These are phyloP conservation scores for Fusarium denticulatum DNA, from an alignment of 2,329 filamentous ascomycete genomes.

Conservation along the genomic window DNA sequence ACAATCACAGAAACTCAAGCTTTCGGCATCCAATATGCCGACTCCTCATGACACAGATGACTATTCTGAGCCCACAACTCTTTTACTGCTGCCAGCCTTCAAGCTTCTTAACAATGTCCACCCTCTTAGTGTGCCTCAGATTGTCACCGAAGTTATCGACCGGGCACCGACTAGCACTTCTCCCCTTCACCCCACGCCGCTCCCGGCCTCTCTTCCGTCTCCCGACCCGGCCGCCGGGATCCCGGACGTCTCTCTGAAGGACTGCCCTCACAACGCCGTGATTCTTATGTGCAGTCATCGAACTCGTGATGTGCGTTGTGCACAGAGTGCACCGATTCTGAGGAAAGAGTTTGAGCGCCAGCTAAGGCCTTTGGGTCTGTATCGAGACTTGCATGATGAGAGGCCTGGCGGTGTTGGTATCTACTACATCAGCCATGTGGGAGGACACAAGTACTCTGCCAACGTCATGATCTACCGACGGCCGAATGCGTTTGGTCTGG, in stretches of 20 bases:
- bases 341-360: conserved; percentile 89
- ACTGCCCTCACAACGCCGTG: conserved; percentile 84
- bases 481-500: conserved; percentile 65
- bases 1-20: conserved; percentile 75
- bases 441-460: conserved; percentile 94
- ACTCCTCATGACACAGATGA: conserved; percentile 73
- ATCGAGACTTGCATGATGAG: conserved; percentile 87
- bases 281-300: conserved; percentile 94
- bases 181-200: conserved; percentile 58
- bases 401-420: conserved; percentile 92
- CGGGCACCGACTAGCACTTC: conserved; percentile 77
- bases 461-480: conserved; percentile 92
- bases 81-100: conserved; percentile 87
- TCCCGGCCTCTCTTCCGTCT: conserved; percentile 50
- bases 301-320: conserved; percentile 94
- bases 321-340: conserved; percentile 91
- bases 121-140: conserved; percentile 74
- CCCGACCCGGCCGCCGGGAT: conserved; percentile 43
- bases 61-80: conserved; percentile 77
- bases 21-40: conserved; percentile 92
- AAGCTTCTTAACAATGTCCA: conserved; percentile 85
- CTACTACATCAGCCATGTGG: conserved; percentile 96
- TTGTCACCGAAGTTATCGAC: conserved; percentile 78
- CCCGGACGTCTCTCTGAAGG: conserved; percentile 49
- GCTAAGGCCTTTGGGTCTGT: conserved; percentile 83